A percentile compares a stretch with the other conserved stretches of the same genome.
Conservation (phyloP, 345 rosid genomes). For the Eutrema japonicum region DNA sequence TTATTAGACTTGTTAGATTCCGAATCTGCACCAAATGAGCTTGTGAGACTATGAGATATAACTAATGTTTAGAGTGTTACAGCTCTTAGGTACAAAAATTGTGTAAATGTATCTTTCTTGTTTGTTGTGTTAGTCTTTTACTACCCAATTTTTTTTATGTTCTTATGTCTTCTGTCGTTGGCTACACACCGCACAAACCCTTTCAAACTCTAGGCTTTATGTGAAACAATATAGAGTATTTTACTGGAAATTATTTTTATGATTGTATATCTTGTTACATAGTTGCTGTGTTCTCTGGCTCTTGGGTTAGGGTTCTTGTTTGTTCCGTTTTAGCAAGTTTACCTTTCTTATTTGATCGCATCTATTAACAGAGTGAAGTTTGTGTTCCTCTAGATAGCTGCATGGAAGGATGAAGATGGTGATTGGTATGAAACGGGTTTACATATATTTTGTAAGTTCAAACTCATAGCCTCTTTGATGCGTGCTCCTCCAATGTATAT, state of each 20-base stretch:
- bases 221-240: not conserved
- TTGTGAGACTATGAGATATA: not conserved
- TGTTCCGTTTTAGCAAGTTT: conserved; percentile 4
- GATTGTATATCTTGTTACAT: not conserved
- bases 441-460: conserved; percentile 90
- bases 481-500: not conserved
- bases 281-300: conserved; percentile 14
- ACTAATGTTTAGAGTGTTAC: conserved; percentile 13
- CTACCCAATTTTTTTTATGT: not conserved
- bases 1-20: not conserved
- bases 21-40: not conserved
- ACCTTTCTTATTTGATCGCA: not conserved
- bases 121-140: not conserved
- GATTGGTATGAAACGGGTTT: conserved; percentile 96
- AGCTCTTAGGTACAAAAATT: conserved; percentile 3
- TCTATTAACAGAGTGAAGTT: conserved; percentile 9
- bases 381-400: conserved; percentile 67
- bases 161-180: not conserved
- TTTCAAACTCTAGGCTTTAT: not conserved
- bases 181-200: not conserved
- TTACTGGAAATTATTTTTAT: not conserved
- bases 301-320: conserved; percentile 17
- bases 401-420: conserved; percentile 94
- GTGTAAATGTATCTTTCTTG: not conserved
- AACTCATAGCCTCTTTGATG: not conserved